A percentile compares a stretch with the other conserved stretches of the same genome.
Evolutionary conservation across 306 rosid species (phyloP).

Genomic region (Prosopis cineraria): DNA sequence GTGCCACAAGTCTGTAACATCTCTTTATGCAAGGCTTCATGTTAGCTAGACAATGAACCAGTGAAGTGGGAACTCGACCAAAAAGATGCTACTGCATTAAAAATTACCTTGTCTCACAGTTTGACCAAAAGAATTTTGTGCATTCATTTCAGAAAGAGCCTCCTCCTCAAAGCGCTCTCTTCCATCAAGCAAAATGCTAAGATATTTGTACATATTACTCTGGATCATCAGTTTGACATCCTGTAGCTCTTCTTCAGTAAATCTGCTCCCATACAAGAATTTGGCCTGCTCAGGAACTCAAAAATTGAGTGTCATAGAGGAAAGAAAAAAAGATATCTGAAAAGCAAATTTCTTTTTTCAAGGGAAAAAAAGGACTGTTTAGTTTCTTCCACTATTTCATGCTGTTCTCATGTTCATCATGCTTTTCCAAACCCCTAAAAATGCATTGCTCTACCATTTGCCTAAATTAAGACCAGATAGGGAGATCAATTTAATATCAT

Average conservation of each 20-base stretch:
- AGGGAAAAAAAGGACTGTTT: no score
- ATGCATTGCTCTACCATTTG: neutral
- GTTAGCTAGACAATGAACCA: neutral
- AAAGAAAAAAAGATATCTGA: neutral
- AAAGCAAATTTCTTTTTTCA: no score
- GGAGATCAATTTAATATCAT: slow-evolving; percentile 5
- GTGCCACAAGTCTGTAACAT: neutral
- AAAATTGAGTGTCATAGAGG: slow-evolving; percentile 29
- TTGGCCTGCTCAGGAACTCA: slow-evolving; percentile 69
- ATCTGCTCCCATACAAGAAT: slow-evolving; percentile 82
- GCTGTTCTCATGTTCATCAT: neutral
- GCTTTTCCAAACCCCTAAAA: neutral
- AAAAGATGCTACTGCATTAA: slow-evolving; percentile 23
- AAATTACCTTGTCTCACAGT: slow-evolving; percentile 53
- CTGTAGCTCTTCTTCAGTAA: slow-evolving; percentile 70
- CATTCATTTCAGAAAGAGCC: slow-evolving; percentile 54
- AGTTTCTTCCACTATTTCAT: neutral
- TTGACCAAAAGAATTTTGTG: slow-evolving; percentile 48
- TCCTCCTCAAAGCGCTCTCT: slow-evolving; percentile 99
- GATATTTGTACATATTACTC: slow-evolving; percentile 94
- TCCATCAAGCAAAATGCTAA: slow-evolving; percentile 95
- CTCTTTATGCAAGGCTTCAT: neutral
- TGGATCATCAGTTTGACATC: slow-evolving; percentile 94
- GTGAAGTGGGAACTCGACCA: slow-evolving; percentile 2
- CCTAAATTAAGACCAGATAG: slow-evolving; percentile 10